Conservation (phyloP, 371 early-diverging fungal genomes). For the Apophysomyces variabilis region DNA sequence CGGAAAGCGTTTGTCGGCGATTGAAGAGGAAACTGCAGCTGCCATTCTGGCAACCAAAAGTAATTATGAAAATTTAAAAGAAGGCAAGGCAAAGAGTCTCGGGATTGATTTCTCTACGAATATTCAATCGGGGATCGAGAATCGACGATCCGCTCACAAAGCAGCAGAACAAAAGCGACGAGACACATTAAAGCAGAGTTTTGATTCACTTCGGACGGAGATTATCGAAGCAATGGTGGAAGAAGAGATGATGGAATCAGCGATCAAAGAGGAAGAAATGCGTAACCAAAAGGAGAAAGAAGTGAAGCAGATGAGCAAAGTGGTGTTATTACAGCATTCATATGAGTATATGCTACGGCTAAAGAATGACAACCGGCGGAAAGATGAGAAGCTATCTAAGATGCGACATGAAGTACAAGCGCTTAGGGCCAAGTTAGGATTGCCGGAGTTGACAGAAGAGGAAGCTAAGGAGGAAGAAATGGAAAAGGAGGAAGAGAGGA, state of each 20-base stretch:
- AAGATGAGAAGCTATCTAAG: conserved; percentile 40
- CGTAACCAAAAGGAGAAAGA: conserved; percentile 41
- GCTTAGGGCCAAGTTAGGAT: conserved; percentile 37
- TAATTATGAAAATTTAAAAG: conserved; percentile 84
- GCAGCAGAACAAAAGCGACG: conserved; percentile 94
- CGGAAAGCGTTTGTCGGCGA: conserved; percentile 36
- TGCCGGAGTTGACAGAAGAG: conserved; percentile 36
- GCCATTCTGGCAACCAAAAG: conserved; percentile 73
- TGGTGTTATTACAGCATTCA: conserved; percentile 52
- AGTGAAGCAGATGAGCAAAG: conserved; percentile 61
- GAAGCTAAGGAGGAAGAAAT: conserved; percentile 30
- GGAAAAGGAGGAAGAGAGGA: conserved; percentile 30
- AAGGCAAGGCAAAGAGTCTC: conserved; percentile 82
- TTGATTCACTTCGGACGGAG: conserved; percentile 73
- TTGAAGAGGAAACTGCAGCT: conserved; percentile 55
- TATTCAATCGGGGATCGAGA: conserved; percentile 76
- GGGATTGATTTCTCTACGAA: conserved; percentile 74
- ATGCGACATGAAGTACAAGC: conserved; percentile 43
- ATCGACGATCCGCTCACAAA: conserved; percentile 82
- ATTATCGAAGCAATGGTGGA: conserved; percentile 69
- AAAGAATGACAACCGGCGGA: conserved; percentile 47
- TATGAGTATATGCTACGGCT: conserved; percentile 65
- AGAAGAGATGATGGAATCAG: conserved; percentile 12
- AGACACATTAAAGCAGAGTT: conserved; percentile 86
- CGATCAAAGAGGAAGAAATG: conserved; percentile 15